Base-by-base conservation (phyloP, 2,329 filamentous ascomycete genomes). In the Metarhizium sp. region DNA sequence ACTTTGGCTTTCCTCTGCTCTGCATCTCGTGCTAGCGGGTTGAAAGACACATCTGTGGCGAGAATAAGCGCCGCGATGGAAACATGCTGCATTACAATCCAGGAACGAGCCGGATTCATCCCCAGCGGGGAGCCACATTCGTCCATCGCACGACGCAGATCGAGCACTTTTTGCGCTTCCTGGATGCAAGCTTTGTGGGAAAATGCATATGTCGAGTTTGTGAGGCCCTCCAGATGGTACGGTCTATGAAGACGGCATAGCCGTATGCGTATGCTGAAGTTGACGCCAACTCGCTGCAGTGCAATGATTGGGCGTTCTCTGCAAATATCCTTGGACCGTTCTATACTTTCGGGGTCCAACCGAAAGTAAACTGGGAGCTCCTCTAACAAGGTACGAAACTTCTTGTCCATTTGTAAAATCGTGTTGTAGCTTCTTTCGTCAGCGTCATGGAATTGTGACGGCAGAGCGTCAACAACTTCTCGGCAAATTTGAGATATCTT, bases 171-270 rank as follows among this genome's bases (percentile, higher is more conserved):
- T 30, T 58, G 58, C 1, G 58, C 53, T 6, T 51, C 53, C 8
- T 34, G n/a, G 8, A 57, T 40, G 14, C 56, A 60, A 6, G 57
- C 50, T 29, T 25, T 50, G 30, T 52, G 53, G 18, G 58, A 58
- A 46, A 52, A 60, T 2, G 34, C 18, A 16, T 52, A 57, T 14
- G 51, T 57, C 3, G 52, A 45, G 36, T 56, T 45, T n/a, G 56
- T 47, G 3, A 53, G 32, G 5, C 51, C 58, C 14, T 51, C 56
- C 5, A 55, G 34, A 47, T 58, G 50, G 38, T 56, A 58, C 3
- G 58, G 51, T 45, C 57, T 52, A 38, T 59, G 58, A 29, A 59
- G 58, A 16, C 58, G 55, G 52, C 58, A 58, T 10, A 58, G 53
- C 34, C 58, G 55, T 30, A 51, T 54, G 30, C 58, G 34, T 34